Base-by-base conservation (phyloP, 73 alveolate genomes). In the Stentor coeruleus region DNA sequence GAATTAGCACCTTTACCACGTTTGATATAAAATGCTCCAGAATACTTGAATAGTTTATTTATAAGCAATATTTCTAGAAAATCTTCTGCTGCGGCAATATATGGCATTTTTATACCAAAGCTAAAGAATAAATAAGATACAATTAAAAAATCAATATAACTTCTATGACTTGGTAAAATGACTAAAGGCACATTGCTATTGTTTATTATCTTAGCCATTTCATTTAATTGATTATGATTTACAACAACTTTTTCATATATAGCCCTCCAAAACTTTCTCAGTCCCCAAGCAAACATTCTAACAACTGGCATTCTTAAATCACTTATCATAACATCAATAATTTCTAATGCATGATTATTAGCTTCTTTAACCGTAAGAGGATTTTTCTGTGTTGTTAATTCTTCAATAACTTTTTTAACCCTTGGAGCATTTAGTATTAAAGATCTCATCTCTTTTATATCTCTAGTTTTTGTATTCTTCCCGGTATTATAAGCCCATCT, bases 1-100 rank as follows among this genome's bases (percentile, higher is more conserved):
- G 74, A 88, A 81, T 87, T 91, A 39, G 87, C 98, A 79, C 89
- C 84, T 73, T 88, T 82, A 74, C 92, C 83, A 35, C 97, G 79
- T 74, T 86, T 80, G 84, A 93, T 92, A 89, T 91, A 95, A 91
- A 95, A 95, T 14, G 98, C 98, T 3, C 99, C 99, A 37, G 93
- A 85, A 0, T 88, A 88, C 41, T 97, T 88, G 58, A 95, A 83
- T 11, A 93, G 28, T 15, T 88, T 74, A 42, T 92, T 92, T 40
- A 93, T 93, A 36, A 94, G 38, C 3, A 91, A 87, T 74, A 94
- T 89, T 14, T 83, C 81, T 33, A 93, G 66, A 89, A 94, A 94
- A 49, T 94, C 98, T 55, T 94, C 99, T 55, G 96, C 97, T 35
- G 99, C 94, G 59, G 97, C 97, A 55, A 93, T 94, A 40, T 91